Base-by-base conservation (phyloP, 1,139 yeast genomes). In the Suhomyces maxii region DNA sequence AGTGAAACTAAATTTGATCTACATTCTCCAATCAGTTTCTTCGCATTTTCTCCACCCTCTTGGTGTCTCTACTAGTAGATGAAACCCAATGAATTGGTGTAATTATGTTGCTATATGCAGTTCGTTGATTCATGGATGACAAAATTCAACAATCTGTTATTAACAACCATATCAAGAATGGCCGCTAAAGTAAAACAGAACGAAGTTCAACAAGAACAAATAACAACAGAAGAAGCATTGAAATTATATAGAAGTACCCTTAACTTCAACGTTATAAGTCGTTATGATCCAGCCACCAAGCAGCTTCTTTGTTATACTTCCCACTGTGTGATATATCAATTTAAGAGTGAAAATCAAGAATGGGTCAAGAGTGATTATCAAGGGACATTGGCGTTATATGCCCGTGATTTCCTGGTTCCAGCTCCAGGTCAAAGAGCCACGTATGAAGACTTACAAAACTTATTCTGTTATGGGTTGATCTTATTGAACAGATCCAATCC, bases 351-450 rank as follows among this genome's bases (percentile, higher is more conserved):
- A 9, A 67, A 69, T 14, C 85, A 83, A 50, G 90, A 86, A 58
- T 91, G 98, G 97, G 79, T 79, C 43, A 89, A 89, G 59, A 68
- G 84, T 26, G 90, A 88, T 46, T 86, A 73, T 58, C 91, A 85
- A 60, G 97, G 98, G 5, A 84, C 93, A 0, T 61, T 90, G 45
- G 89, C 93, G 3, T 75, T 91, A 26, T 91, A 91, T 63, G 79
- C 88, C 18, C 71, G 96, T 49, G 81, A 81, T 49, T 72, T 68
- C 58, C 65, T 58, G 47, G 62, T 66, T 3, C 73, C 69, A 3
- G 30, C 41, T 7, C 33, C 31, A 2, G 46, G 44, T 6, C 44
- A 43, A 9, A 53, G 56, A 13, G 59, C 67, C 8, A 56, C 65
- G 2, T 65, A 70, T 41, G 65, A 67, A 26, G 77, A 73, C 41